These are phyloP conservation scores for Fusarium sp. DNA, from an alignment of 2,329 filamentous ascomycete genomes.

Conservation along the genomic window DNA sequence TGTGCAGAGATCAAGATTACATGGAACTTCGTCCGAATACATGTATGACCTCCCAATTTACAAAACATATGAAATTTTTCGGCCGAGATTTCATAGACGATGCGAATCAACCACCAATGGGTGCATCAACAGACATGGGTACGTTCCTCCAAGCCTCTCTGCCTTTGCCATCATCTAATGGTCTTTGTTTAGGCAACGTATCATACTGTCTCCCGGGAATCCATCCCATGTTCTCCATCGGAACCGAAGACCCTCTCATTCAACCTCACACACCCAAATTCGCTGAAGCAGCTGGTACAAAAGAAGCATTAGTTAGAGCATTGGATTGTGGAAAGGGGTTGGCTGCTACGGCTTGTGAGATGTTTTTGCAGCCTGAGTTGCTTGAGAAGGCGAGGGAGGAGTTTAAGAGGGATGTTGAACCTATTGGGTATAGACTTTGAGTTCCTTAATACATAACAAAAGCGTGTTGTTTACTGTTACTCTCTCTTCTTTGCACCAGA, in stretches of 20 bases:
- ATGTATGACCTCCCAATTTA: conserved; percentile 25
- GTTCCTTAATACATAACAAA: neutral
- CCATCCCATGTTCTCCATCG: conserved; percentile 42
- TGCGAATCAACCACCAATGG: conserved; percentile 32
- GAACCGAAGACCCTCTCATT: conserved; percentile 30
- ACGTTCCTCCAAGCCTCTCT: neutral
- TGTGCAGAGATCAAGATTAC: conserved; percentile 36
- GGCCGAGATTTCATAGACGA: conserved; percentile 25
- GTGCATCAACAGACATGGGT: conserved; percentile 44
- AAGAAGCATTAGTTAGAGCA: conserved; percentile 26
- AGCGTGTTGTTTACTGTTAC: neutral
- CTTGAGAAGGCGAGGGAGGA: conserved; percentile 24
- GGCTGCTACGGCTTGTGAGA: conserved; percentile 35
- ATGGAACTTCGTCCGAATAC: conserved; percentile 38
- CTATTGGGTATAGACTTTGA: conserved; percentile 20
- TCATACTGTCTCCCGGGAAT: conserved; percentile 38
- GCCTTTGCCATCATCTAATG: neutral
- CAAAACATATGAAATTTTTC: conserved; percentile 39
- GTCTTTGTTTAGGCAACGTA: conserved; percentile 31
- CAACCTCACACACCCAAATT: conserved; percentile 41
- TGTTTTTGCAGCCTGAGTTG: conserved; percentile 12
- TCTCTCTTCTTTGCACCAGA: too few species aligned
- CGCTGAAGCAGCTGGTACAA: conserved; percentile 31
- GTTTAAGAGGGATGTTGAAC: conserved; percentile 21
- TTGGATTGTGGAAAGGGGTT: conserved; percentile 40